These are phyloP conservation scores for Phoma sp. DNA, from an alignment of 2,329 filamentous ascomycete genomes.

Conservation along the genomic window DNA sequence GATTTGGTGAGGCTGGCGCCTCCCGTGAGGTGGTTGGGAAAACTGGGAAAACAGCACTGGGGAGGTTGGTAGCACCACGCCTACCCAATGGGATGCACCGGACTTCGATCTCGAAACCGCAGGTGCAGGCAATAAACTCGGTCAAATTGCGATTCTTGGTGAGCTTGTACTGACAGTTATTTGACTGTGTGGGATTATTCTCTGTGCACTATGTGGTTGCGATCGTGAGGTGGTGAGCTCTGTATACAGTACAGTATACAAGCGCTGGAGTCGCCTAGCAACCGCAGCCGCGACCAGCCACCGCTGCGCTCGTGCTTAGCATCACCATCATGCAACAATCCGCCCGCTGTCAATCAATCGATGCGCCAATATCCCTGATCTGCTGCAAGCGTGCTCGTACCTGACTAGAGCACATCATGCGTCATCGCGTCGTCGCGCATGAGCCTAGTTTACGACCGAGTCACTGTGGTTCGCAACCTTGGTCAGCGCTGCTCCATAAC, in stretches of 20 bases:
- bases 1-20: constrained; percentile 34
- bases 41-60: constrained; percentile 9
- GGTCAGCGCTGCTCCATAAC: constrained; percentile 5
- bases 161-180: neutral
- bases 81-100: constrained; percentile 1
- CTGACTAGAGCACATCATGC: constrained; percentile 10
- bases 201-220: neutral
- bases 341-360: constrained; percentile 5
- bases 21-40: constrained; percentile 19
- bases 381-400: constrained; percentile 5
- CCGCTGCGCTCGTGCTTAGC: neutral
- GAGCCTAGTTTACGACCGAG: constrained; percentile 9
- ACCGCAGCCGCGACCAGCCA: constrained; percentile 4
- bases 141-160: constrained; percentile 2
- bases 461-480: constrained; percentile 3
- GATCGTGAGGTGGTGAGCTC: neutral
- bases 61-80: too few relatives aligned
- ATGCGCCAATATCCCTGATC: constrained; percentile 2
- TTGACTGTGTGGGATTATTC: neutral
- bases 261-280: neutral
- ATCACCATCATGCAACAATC: constrained; percentile 6
- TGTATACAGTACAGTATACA: neutral
- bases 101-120: neutral
- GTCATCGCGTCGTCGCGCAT: constrained; percentile 11
- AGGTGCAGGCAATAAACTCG: neutral